Evolutionary conservation across 2,329 filamentous ascomycete genomes (phyloP).

Genomic region (Zymoseptoria passerinii): DNA sequence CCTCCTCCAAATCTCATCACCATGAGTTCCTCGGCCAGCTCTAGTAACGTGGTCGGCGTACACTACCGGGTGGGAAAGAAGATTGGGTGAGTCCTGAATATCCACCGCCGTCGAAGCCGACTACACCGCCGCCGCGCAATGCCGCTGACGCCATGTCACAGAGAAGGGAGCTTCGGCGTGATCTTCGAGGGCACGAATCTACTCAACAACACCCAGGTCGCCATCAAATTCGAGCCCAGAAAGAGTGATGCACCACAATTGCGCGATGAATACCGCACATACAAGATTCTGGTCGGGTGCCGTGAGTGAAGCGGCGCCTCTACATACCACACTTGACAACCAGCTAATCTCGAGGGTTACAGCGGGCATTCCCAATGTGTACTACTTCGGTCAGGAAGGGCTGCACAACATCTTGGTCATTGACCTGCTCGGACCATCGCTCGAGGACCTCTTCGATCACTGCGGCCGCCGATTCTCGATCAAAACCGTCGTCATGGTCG

Average conservation of each 20-base stretch:
- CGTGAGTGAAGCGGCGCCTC: conserved; percentile 56
- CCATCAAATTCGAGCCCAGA: conserved; percentile 98
- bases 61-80: conserved; percentile 99
- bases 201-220: conserved; percentile 97
- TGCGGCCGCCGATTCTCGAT: conserved; percentile 91
- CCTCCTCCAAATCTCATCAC: neutral
- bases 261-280: conserved; percentile 96
- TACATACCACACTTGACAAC: neutral
- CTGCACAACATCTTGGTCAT: conserved; percentile 99
- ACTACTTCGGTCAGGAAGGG: conserved; percentile 98
- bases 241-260: conserved; percentile 98
- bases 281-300: conserved; percentile 98
- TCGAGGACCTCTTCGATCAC: conserved; percentile 96
- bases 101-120: conserved; percentile 7
- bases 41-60: conserved; percentile 92
- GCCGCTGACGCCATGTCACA: conserved; percentile 5
- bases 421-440: conserved; percentile 84
- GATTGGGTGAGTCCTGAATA: conserved; percentile 52
- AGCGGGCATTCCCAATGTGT: conserved; percentile 99
- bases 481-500: conserved; percentile 98
- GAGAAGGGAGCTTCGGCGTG: conserved; percentile 92
- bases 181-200: conserved; percentile 98
- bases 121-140: neutral
- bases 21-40: conserved; percentile 1
- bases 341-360: conserved; percentile 9